These are phyloP conservation scores for Stentor roeselii DNA, from an alignment of 73 alveolate genomes.

Conservation along the genomic window DNA sequence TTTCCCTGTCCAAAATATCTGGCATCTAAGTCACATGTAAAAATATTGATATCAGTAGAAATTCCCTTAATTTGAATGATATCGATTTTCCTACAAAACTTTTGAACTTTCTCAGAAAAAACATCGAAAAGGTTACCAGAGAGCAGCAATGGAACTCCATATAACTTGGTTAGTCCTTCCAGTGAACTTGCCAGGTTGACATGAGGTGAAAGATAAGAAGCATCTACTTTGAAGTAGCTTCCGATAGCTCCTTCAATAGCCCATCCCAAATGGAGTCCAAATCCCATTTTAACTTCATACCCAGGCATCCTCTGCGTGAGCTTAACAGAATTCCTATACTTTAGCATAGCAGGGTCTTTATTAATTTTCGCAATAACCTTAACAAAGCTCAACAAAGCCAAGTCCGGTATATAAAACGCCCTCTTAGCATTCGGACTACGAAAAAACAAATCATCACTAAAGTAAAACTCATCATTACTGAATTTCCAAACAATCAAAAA, in stretches of 20 bases:
- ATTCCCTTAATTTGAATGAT: neutral
- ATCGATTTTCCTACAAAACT: neutral
- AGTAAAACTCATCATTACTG: conserved; percentile 43
- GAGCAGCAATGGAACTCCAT: neutral
- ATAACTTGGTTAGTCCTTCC: neutral
- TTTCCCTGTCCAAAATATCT: neutral
- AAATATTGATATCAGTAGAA: neutral
- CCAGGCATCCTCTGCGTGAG: neutral
- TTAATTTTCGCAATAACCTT: conserved; percentile 8
- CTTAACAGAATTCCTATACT: neutral
- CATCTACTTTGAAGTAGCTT: conserved; percentile 31
- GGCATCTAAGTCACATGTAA: neutral
- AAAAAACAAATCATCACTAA: too few species aligned
- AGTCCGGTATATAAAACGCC: neutral
- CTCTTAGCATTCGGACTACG: neutral
- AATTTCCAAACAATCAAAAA: conserved; percentile 85
- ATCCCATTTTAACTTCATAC: neutral
- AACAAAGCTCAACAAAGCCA: neutral
- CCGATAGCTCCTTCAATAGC: conserved; percentile 31
- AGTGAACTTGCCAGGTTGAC: neutral
- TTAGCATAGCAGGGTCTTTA: neutral
- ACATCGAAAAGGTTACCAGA: neutral
- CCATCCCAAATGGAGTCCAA: conserved; percentile 20
- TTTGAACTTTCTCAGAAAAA: neutral
- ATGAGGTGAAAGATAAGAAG: conserved; percentile 26